Evolutionary conservation across 2,329 filamentous ascomycete species (phyloP).

Genomic region (Trichoderma cornu-damae): DNA sequence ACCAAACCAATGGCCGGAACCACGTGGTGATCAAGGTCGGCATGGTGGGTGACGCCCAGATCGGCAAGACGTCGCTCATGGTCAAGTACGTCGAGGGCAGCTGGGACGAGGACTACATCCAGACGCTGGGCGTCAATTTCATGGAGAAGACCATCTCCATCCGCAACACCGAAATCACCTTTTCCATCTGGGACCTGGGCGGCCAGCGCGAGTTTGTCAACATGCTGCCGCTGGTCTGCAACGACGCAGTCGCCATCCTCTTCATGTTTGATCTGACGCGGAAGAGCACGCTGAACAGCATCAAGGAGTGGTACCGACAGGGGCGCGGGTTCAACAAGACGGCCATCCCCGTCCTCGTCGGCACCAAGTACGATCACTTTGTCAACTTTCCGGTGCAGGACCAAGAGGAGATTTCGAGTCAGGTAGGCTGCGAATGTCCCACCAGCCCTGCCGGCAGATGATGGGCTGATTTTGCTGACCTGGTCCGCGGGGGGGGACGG

Average conservation of each 20-base stretch:
- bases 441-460: too few relatives aligned
- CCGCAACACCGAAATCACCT: slow-evolving; percentile 98
- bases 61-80: slow-evolving; percentile 98
- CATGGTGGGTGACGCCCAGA: slow-evolving; percentile 98
- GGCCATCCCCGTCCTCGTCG: slow-evolving; percentile 94
- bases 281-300: slow-evolving; percentile 97
- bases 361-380: slow-evolving; percentile 98
- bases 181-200: slow-evolving; percentile 98
- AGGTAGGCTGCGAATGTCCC: slow-evolving; percentile 62
- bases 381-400: slow-evolving; percentile 97
- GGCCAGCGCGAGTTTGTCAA: slow-evolving; percentile 99
- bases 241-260: slow-evolving; percentile 94
- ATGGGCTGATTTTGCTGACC: slow-evolving; percentile 17
- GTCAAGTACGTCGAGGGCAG: slow-evolving; percentile 99
- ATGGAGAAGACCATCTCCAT: slow-evolving; percentile 99
- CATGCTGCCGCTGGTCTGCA: slow-evolving; percentile 98
- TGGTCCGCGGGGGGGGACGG: too few relatives aligned
- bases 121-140: slow-evolving; percentile 97
- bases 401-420: slow-evolving; percentile 96
- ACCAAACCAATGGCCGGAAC: slow-evolving; percentile 49
- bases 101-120: slow-evolving; percentile 99
- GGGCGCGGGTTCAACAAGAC: slow-evolving; percentile 99
- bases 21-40: slow-evolving; percentile 98
- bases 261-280: slow-evolving; percentile 99
- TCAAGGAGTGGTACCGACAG: slow-evolving; percentile 99